These are phyloP conservation scores for Aspergillus ostianus DNA, from an alignment of 495 filamentous ascomycete species.

Conservation along the genomic window DNA sequence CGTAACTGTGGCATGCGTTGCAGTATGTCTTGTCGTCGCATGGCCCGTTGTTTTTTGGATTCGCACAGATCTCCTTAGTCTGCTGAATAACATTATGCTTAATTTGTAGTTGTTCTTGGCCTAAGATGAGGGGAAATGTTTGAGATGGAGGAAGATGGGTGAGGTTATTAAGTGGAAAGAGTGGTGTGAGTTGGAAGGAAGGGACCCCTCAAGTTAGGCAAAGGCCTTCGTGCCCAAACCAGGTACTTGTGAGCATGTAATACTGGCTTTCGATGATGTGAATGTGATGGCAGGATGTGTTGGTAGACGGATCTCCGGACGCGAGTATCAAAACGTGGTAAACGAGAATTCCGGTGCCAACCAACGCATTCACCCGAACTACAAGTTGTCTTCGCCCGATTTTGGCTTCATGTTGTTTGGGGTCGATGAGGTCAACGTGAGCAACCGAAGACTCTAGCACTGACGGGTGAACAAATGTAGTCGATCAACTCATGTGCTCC, in stretches of 20 bases:
- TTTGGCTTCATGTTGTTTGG: background rate
- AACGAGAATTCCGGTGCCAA: background rate
- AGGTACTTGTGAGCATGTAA: conserved; percentile 1
- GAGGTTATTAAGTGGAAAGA: background rate
- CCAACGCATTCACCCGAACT: background rate
- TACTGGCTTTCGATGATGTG: conserved; percentile 7
- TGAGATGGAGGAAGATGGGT: background rate
- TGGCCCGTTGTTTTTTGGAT: background rate
- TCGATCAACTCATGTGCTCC: background rate
- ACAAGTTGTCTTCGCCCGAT: background rate
- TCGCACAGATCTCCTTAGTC: background rate
- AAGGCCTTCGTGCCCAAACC: background rate
- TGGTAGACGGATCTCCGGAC: background rate
- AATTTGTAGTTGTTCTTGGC: background rate
- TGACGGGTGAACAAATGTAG: background rate
- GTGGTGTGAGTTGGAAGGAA: background rate
- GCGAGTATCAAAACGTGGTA: background rate
- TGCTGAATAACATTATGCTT: background rate
- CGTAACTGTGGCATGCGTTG: background rate
- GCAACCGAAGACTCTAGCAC: background rate
- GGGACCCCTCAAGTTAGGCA: background rate
- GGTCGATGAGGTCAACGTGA: background rate
- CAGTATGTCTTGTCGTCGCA: too few species aligned
- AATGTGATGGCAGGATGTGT: background rate
- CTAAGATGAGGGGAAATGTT: background rate